Evolutionary conservation across 352 stramenopile species (phyloP).

Genomic region (Globisporangium uncinulatum): DNA sequence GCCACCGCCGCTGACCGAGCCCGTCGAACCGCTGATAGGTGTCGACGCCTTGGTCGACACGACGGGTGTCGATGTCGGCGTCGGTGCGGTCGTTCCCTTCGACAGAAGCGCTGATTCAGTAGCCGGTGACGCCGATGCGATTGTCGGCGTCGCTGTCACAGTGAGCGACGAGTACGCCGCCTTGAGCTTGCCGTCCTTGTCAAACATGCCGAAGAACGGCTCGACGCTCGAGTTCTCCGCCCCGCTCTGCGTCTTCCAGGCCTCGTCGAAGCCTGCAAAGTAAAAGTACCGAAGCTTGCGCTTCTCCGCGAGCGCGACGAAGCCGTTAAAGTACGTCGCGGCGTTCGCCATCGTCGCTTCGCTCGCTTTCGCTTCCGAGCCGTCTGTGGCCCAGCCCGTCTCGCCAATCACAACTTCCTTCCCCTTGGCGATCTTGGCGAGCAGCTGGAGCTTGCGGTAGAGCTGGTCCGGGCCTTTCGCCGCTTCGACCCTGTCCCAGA

Average conservation of each 20-base stretch:
- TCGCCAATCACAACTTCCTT: conserved; percentile 63
- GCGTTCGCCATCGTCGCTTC: conserved; percentile 37
- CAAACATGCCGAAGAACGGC: conserved; percentile 67
- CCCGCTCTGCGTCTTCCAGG: conserved; percentile 47
- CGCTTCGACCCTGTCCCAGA: conserved; percentile 51
- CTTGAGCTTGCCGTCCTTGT: conserved; percentile 41
- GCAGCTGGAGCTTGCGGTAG: conserved; percentile 24
- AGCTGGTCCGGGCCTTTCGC: conserved; percentile 34
- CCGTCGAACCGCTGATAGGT: neutral
- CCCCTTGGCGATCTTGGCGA: conserved; percentile 18
- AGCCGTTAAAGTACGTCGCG: conserved; percentile 48
- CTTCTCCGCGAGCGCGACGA: conserved; percentile 31
- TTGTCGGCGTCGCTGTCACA: neutral
- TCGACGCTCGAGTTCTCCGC: conserved; percentile 52
- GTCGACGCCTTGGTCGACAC: neutral
- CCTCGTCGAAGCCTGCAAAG: conserved; percentile 60
- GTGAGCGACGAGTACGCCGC: conserved; percentile 24
- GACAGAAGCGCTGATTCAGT: neutral
- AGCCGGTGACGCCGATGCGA: neutral
- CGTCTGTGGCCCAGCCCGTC: conserved; percentile 58
- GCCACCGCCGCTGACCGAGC: neutral
- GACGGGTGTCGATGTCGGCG: neutral
- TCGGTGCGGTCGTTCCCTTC: neutral
- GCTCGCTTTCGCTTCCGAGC: conserved; percentile 26
- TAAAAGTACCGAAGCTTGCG: conserved; percentile 60